These are phyloP conservation scores for Neoscytalidium dimidiatum DNA, from an alignment of 2,329 filamentous ascomycete genomes.

Conservation along the genomic window DNA sequence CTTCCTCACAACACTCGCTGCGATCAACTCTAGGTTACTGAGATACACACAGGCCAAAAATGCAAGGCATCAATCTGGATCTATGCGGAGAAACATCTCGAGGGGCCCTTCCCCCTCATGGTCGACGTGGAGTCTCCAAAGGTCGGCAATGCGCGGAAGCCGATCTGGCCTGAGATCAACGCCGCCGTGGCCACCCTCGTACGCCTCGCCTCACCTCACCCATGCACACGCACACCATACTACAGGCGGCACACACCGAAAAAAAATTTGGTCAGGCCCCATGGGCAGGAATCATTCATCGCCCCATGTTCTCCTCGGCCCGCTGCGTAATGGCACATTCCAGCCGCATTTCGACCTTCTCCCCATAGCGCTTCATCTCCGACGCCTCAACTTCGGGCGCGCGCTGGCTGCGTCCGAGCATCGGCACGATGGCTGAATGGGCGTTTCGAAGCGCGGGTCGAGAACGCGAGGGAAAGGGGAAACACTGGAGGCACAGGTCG, in stretches of 20 bases:
- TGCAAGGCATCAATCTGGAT: slow-evolving; percentile 7
- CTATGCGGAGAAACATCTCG: not conserved
- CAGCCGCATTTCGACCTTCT: slow-evolving; percentile 2
- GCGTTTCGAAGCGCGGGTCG: not conserved
- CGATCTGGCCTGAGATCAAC: slow-evolving; percentile 9
- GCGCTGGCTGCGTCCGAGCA: slow-evolving; percentile 4
- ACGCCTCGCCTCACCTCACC: slow-evolving; percentile 5
- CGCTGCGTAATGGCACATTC: not conserved
- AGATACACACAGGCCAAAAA: slow-evolving; percentile 7
- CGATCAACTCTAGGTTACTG: not conserved
- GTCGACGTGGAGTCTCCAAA: not conserved
- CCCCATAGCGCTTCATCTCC: slow-evolving; percentile 16
- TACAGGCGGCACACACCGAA: not conserved
- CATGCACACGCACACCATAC: not conserved
- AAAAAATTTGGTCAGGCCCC: not conserved
- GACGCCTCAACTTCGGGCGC: slow-evolving; percentile 11
- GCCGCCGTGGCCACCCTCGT: slow-evolving; percentile 8
- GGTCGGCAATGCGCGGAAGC: not conserved
- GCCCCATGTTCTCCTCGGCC: not conserved
- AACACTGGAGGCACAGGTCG: slow-evolving; percentile 17
- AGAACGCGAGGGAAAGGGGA: slow-evolving; percentile 10
- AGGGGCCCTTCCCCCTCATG: slow-evolving; percentile 7
- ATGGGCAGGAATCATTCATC: slow-evolving; percentile 7
- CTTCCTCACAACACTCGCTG: not conserved
- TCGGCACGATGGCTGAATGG: not conserved